Percentiles rank a stretch among this genome's conserved stretches.
Evolutionary conservation across 148 eudicot genomes (phyloP).

Genomic region (Linanthus parryae): DNA sequence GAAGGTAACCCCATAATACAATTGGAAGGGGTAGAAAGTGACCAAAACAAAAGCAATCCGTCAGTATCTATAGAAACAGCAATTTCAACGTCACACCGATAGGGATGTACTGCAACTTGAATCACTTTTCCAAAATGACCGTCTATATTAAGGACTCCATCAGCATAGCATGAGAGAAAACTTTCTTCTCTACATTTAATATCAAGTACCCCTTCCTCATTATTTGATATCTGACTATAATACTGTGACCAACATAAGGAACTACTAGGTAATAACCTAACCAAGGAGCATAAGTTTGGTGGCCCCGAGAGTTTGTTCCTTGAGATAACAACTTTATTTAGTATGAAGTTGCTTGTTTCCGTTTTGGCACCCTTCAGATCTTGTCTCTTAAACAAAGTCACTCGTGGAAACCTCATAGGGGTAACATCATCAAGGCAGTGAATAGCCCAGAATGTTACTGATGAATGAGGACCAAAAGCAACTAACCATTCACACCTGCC

Average conservation of each 20-base stretch:
- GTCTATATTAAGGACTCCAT: constrained; percentile 43
- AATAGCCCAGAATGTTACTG: constrained; percentile 73
- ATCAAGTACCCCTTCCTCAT: constrained; percentile 21
- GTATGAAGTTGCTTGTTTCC: constrained; percentile 18
- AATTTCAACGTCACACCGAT: constrained; percentile 36
- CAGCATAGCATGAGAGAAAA: constrained; percentile 30
- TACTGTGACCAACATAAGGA: constrained; percentile 47
- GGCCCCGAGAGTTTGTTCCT: constrained; percentile 60
- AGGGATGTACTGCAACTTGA: constrained; percentile 74
- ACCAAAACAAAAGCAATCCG: constrained; percentile 80
- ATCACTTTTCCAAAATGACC: constrained; percentile 73
- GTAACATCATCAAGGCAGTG: constrained; percentile 91
- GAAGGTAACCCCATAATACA: constrained; percentile 49
- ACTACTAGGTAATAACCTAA: constrained; percentile 50
- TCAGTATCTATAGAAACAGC: constrained; percentile 78
- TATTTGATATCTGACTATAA: constrained; percentile 26
- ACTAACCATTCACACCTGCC: constrained; percentile 92
- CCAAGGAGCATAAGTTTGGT: constrained; percentile 62
- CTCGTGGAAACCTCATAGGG: constrained; percentile 77
- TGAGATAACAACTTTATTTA: constrained; percentile 53
- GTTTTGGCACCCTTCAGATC: constrained; percentile 30
- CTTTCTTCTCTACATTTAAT: constrained; percentile 24
- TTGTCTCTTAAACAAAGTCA: constrained; percentile 67
- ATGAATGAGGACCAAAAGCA: constrained; percentile 63
- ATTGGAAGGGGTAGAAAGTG: constrained; percentile 38